Conservation (phyloP, 2,329 filamentous ascomycete species). For the Helotiales sp. region DNA sequence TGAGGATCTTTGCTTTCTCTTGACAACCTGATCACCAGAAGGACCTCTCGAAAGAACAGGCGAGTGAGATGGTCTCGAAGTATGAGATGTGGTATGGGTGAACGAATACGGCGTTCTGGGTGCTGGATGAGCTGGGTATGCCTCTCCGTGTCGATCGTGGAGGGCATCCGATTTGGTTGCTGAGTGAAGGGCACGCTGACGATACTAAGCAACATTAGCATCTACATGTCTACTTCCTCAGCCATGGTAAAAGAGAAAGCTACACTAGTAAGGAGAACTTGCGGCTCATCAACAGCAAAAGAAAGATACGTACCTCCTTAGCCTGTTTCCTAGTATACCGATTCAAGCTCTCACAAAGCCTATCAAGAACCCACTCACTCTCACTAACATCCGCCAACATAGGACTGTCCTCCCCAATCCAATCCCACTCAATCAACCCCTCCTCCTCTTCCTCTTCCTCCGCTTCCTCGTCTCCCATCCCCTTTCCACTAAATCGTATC, state of each 20-base stretch:
- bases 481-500: conserved; percentile 58
- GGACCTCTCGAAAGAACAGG: conserved; percentile 5
- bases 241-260: not conserved
- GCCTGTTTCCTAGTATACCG: conserved; percentile 37
- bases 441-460: conserved; percentile 53
- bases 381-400: conserved; percentile 64
- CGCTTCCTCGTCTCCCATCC: conserved; percentile 32
- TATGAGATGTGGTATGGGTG: not conserved
- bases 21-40: conserved; percentile 1
- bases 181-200: not conserved
- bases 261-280: too few species aligned
- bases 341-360: conserved; percentile 62
- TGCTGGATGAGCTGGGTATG: not conserved
- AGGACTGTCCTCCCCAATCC: conserved; percentile 69
- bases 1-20: not conserved
- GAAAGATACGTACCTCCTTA: conserved; percentile 20
- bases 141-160: not conserved
- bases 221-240: too few species aligned
- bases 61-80: not conserved
- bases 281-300: not conserved
- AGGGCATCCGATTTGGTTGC: not conserved
- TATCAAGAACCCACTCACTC: conserved; percentile 66
- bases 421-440: conserved; percentile 67
- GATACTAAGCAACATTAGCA: not conserved
- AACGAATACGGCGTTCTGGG: not conserved